Conservation (phyloP, 2,329 filamentous ascomycete species). For the Xylaria multiplex region DNA sequence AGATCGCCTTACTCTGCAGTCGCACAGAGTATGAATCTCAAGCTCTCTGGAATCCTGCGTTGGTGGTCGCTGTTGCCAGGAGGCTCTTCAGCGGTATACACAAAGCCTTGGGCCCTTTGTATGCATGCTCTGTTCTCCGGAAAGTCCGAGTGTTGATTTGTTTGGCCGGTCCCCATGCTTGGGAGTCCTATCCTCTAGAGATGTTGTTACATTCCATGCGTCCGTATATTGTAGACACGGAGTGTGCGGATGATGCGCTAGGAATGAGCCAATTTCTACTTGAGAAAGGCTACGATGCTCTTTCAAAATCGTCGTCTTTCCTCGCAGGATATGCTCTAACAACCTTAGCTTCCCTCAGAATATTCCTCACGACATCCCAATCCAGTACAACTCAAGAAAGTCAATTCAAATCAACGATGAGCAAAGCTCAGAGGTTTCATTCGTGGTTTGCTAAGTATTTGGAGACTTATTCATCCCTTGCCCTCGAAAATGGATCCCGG, state of each 20-base stretch:
- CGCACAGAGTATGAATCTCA: constrained; percentile 72
- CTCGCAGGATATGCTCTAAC: constrained; percentile 83
- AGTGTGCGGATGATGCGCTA: constrained; percentile 90
- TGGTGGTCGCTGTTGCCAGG: constrained; percentile 79
- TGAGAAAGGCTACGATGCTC: constrained; percentile 70
- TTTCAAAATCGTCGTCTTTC: constrained; percentile 76
- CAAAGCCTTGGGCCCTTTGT: constrained; percentile 83
- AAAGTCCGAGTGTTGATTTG: constrained; percentile 85
- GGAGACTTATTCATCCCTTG: constrained; percentile 65
- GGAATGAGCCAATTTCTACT: constrained; percentile 89
- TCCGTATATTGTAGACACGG: constrained; percentile 80
- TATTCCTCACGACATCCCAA: constrained; percentile 78
- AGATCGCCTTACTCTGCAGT: constrained; percentile 81
- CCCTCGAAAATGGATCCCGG: constrained; percentile 60
- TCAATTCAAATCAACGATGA: constrained; percentile 80
- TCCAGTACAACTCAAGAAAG: constrained; percentile 86
- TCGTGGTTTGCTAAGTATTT: constrained; percentile 80
- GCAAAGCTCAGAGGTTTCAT: constrained; percentile 79
- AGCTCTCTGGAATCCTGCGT: constrained; percentile 77
- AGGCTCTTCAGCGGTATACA: constrained; percentile 84
- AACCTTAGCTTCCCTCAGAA: constrained; percentile 79
- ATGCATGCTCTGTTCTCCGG: constrained; percentile 85
- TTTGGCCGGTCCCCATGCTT: constrained; percentile 77
- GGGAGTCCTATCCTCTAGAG: constrained; percentile 83
- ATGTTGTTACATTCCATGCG: constrained; percentile 86